These are phyloP conservation scores for Dryas alaskensis DNA, from an alignment of 306 rosid species.

Conservation along the genomic window DNA sequence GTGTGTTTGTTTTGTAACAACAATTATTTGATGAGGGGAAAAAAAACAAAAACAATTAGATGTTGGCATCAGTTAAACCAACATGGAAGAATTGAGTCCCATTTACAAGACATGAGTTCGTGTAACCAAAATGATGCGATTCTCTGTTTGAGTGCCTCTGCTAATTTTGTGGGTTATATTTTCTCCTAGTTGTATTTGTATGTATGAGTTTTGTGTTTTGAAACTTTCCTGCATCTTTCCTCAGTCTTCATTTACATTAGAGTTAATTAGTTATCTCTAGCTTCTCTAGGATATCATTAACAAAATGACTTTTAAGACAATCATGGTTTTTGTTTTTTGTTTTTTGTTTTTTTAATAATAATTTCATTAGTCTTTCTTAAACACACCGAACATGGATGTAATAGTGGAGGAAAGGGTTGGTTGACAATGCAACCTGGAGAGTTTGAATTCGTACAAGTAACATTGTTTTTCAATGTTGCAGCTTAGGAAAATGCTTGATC, in stretches of 20 bases:
- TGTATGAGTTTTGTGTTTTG: background rate
- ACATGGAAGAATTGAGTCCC: background rate
- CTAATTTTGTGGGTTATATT: too few species aligned
- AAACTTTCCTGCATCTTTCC: too few species aligned
- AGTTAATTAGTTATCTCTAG: background rate
- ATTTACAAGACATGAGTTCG: too few species aligned
- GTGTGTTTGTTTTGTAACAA: background rate
- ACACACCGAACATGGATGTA: background rate
- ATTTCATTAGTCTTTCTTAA: background rate
- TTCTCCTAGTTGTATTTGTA: background rate
- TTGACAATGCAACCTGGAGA: background rate
- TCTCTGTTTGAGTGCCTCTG: too few species aligned
- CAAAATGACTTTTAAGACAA: background rate
- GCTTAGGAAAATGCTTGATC: slow-evolving; percentile 95
- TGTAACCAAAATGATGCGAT: too few species aligned
- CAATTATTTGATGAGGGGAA: background rate
- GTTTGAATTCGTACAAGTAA: background rate
- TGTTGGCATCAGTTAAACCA: background rate
- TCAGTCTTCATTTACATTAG: background rate
- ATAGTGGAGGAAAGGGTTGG: background rate
- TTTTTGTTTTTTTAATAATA: background rate
- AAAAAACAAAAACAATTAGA: background rate
- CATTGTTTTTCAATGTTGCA: slow-evolving; percentile 43
- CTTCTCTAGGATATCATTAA: too few species aligned
- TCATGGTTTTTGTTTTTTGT: background rate